Percentiles rank a stretch among this genome's conserved stretches.
Conservation (phyloP, 2,329 filamentous ascomycete genomes). For the Trichoderma oligosporum region DNA sequence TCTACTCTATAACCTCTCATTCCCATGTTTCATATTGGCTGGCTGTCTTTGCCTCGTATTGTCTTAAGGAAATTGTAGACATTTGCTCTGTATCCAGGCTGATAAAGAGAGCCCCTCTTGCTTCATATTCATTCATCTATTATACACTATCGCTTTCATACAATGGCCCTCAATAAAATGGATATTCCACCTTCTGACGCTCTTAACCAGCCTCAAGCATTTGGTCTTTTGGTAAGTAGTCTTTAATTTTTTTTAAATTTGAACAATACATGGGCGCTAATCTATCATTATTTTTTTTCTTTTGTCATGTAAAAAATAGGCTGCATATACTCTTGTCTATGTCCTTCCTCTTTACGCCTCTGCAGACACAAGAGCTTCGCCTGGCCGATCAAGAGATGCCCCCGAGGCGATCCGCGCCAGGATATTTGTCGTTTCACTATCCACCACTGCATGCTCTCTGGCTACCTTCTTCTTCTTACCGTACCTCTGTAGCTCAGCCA, state of each 20-base stretch:
- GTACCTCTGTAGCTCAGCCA: background rate
- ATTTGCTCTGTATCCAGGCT: background rate
- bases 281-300: background rate
- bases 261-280: background rate
- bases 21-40: background rate
- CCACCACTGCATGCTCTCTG: conserved; percentile 65
- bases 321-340: conserved; percentile 83
- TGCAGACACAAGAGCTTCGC: conserved; percentile 71
- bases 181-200: background rate
- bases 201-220: conserved; percentile 26
- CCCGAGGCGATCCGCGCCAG: conserved; percentile 85
- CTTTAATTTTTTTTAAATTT: background rate
- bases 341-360: conserved; percentile 89
- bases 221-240: conserved; percentile 30
- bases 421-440: conserved; percentile 73
- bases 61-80: background rate
- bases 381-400: conserved; percentile 76
- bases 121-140: background rate
- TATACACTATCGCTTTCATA: too few relatives aligned
- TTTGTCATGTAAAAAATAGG: conserved; percentile 33
- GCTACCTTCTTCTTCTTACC: conserved; percentile 63
- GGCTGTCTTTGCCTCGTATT: background rate
- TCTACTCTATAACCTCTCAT: background rate
- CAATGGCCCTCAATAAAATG: background rate
- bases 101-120: background rate